Base-by-base conservation (phyloP, 2,329 filamentous ascomycete species). In the Cordyceps javanica region DNA sequence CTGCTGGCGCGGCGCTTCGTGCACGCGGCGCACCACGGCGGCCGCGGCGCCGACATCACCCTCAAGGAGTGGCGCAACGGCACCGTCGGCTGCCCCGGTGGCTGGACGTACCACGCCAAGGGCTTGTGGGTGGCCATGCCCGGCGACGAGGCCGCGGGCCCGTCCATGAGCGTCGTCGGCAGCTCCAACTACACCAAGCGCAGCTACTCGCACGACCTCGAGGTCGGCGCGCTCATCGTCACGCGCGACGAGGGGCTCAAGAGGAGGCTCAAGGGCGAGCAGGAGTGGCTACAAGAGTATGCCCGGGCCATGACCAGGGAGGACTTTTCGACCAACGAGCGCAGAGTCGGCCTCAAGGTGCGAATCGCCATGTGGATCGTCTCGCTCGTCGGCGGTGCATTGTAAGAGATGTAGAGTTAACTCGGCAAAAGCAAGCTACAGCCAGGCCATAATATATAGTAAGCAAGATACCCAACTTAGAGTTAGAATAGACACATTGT, bases 101-200 rank as follows among this genome's bases (percentile, higher is more conserved):
- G 91, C 1, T 99, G 95, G 94, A 97, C 93, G 0, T 99, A 99
- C 72, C 94, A 99, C 67, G 94, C 94, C 49, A 99, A 99, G 73
- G 94, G 94, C 0, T 78, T 97, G 2, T 97, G 93, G 93, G 80
- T 97, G 26, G 90, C 89, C 0, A 77, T 93, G 56, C 83, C 88
- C 0, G 76, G 79, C 2, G 82, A 87, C 48, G 71, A 28, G n/a
- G 36, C 21, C 2, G 45, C 77, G 36, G 75, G 85, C 39, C 91
- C 91, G 0, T 86, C 87, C 49, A 78, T 97, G 57, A 95, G 87
- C 32, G 79, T 97, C 19, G 82, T 99, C 1, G 94, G 94, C 1
- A 95, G 90, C 68, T 94, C 89, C 10, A 99, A 99, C 69, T 99
- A 97, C 72, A 99, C 94, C 0, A 92, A 94, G 70, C 81, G 94